Evolutionary conservation across 306 rosid genomes (phyloP).

Genomic region (Cicer chorassanicum): DNA sequence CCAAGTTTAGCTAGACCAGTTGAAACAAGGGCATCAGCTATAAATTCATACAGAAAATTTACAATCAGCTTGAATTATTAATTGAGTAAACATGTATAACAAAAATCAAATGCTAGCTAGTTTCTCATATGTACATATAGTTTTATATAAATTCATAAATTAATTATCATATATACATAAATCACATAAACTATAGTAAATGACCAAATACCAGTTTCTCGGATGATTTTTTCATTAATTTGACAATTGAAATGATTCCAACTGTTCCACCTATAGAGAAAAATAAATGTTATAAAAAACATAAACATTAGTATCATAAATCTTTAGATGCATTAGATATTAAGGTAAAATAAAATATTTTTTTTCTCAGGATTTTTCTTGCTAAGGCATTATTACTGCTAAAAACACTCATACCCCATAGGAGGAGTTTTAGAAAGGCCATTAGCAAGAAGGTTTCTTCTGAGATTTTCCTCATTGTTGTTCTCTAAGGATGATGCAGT

Average conservation of each 20-base stretch:
- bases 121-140: neutral
- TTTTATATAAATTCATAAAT: constrained; percentile 2
- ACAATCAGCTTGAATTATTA: constrained; percentile 35
- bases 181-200: constrained; percentile 10
- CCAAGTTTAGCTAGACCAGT: constrained; percentile 93
- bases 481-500: constrained; percentile 47
- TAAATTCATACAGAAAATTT: constrained; percentile 31
- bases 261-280: constrained; percentile 83
- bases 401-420: constrained; percentile 68
- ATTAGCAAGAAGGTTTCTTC: constrained; percentile 80
- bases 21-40: constrained; percentile 91
- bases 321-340: neutral
- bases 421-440: constrained; percentile 90
- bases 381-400: neutral
- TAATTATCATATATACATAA: neutral
- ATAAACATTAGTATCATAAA: constrained; percentile 2
- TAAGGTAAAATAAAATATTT: neutral
- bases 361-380: no score
- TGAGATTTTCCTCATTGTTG: constrained; percentile 31
- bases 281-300: constrained; percentile 16
- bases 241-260: constrained; percentile 89
- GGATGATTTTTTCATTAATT: constrained; percentile 70
- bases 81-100: neutral
- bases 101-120: neutral
- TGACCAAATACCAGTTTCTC: constrained; percentile 67